Percentiles rank a stretch among this genome's conserved stretches.
Conservation (phyloP, 2,329 filamentous ascomycete species). For the Epichloe baconii region DNA sequence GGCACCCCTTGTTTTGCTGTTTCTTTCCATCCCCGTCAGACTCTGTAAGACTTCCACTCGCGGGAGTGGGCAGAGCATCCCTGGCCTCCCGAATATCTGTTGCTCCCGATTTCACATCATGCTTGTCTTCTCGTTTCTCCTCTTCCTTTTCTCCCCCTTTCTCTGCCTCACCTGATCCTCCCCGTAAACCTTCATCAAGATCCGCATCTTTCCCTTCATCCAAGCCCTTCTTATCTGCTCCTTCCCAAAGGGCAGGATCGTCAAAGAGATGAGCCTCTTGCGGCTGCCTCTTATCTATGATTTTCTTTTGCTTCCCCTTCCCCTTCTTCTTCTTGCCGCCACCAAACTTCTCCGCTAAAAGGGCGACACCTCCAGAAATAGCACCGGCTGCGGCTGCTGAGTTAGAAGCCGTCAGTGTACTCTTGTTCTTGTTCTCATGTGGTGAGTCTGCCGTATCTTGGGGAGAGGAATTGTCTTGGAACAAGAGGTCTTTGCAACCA, state of each 20-base stretch:
- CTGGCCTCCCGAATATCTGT: neutral
- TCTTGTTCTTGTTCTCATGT: neutral
- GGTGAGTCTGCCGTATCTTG: neutral
- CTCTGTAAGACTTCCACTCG: conserved; percentile 10
- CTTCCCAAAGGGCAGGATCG: conserved; percentile 31
- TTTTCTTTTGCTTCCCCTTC: conserved; percentile 19
- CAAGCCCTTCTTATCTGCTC: conserved; percentile 24
- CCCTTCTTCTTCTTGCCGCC: conserved; percentile 13
- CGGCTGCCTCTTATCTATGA: conserved; percentile 25
- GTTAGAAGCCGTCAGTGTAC: conserved; percentile 10
- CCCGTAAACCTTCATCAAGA: conserved; percentile 18
- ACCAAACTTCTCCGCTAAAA: conserved; percentile 23
- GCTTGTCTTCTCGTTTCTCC: conserved; percentile 2
- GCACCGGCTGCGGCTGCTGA: conserved; percentile 11
- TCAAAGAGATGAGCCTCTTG: conserved; percentile 32
- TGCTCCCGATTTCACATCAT: neutral
- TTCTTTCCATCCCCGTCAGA: conserved; percentile 13
- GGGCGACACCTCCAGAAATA: conserved; percentile 18
- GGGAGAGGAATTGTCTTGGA: neutral
- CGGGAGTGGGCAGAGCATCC: conserved; percentile 7
- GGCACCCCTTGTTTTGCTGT: conserved; percentile 11
- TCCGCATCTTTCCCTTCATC: conserved; percentile 11
- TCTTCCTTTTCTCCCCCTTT: conserved; percentile 2
- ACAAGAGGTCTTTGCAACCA: neutral
- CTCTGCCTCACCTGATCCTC: conserved; percentile 8